phyloP scores from a whole-genome alignment of 305 asterid genomes.

The Fraxinus xanthoxyloides region DNA sequence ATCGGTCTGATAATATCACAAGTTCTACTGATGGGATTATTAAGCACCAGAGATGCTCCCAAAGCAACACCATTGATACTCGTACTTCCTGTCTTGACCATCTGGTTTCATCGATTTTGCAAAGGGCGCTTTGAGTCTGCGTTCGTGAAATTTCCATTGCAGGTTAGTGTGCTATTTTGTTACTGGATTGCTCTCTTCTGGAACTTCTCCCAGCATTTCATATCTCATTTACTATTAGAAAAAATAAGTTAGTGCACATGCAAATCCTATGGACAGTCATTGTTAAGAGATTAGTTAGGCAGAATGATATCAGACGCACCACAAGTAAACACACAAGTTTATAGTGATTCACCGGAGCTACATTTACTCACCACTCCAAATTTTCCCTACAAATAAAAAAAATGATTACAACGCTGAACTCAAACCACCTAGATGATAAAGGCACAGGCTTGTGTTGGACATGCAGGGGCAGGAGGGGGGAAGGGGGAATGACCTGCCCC shows the following conservation, averaged over 20 bases:
- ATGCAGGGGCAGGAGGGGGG: no score
- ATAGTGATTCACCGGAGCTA: background rate
- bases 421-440: background rate
- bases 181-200: background rate
- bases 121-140: slow-evolving; percentile 87
- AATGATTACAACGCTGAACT: background rate
- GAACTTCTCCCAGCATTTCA: background rate
- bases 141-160: slow-evolving; percentile 68
- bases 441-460: background rate
- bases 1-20: slow-evolving; percentile 73
- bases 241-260: background rate
- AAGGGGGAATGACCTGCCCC: no score
- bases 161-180: slow-evolving; percentile 45
- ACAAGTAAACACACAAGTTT: background rate
- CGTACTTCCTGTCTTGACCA: slow-evolving; percentile 70
- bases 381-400: background rate
- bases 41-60: slow-evolving; percentile 69
- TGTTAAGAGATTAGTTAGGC: background rate
- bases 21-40: slow-evolving; percentile 70
- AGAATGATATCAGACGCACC: background rate
- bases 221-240: background rate
- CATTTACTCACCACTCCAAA: background rate
- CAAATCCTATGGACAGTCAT: background rate
- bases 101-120: slow-evolving; percentile 85
- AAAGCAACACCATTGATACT: slow-evolving; percentile 73